These are phyloP conservation scores for Asterophora parasitica DNA, from an alignment of 768 basidiomycete genomes.

Conservation along the genomic window DNA sequence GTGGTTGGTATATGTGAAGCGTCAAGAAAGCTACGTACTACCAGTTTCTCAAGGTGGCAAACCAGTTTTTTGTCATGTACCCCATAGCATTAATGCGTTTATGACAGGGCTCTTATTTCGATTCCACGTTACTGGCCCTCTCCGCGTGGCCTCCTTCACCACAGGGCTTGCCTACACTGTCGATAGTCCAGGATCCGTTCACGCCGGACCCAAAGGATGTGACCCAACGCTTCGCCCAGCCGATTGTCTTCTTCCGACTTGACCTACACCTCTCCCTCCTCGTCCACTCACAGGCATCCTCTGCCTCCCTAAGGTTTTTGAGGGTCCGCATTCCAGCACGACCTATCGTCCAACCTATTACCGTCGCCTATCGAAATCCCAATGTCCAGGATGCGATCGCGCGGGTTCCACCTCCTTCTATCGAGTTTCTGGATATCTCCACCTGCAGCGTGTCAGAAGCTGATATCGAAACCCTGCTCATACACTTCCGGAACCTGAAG, in stretches of 20 bases:
- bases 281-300: slow-evolving; percentile 40
- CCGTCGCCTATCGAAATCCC: neutral
- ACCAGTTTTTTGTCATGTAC: neutral
- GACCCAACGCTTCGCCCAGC: slow-evolving; percentile 67
- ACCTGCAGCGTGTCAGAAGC: slow-evolving; percentile 53
- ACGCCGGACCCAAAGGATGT: slow-evolving; percentile 28
- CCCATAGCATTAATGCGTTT: neutral
- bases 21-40: slow-evolving; percentile 74
- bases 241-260: slow-evolving; percentile 79
- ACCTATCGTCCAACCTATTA: slow-evolving; percentile 42
- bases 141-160: slow-evolving; percentile 52
- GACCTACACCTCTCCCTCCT: slow-evolving; percentile 45
- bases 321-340: slow-evolving; percentile 71
- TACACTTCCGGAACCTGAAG: slow-evolving; percentile 44
- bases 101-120: slow-evolving; percentile 75
- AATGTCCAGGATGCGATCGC: slow-evolving; percentile 3
- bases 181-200: slow-evolving; percentile 65
- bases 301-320: slow-evolving; percentile 48
- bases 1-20: slow-evolving; percentile 26
- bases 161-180: slow-evolving; percentile 37
- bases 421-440: slow-evolving; percentile 72
- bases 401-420: slow-evolving; percentile 34
- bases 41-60: slow-evolving; percentile 67
- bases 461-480: slow-evolving; percentile 52
- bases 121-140: slow-evolving; percentile 59